phyloP scores from a whole-genome alignment of 2,329 filamentous ascomycete species.

The Cytospora piceae region DNA sequence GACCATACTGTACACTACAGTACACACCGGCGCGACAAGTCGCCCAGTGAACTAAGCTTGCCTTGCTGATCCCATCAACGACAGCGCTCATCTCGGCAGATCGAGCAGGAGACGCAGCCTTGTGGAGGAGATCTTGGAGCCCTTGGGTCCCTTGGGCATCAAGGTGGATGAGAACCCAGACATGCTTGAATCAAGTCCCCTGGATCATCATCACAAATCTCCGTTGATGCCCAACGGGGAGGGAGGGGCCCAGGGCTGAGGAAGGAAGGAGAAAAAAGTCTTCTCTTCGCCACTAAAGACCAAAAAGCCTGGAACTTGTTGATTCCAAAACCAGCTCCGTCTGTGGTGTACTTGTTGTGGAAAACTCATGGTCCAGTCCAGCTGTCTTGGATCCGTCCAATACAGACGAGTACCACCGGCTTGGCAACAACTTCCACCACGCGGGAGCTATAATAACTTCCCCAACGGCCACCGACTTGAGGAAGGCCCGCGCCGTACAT shows the following conservation, averaged over 20 bases:
- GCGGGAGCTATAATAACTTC: not conserved
- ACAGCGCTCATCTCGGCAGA: conserved; percentile 12
- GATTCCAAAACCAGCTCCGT: not conserved
- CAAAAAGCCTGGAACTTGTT: too few relatives aligned
- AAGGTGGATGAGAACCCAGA: conserved; percentile 21
- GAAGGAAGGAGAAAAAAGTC: not conserved
- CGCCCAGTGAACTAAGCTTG: conserved; percentile 11
- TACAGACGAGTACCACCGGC: not conserved
- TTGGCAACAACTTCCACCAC: conserved; percentile 13
- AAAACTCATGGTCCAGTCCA: too few relatives aligned
- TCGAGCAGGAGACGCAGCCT: conserved; percentile 23
- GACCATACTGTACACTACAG: conserved; percentile 1
- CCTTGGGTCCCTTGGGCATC: conserved; percentile 20
- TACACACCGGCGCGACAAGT: not conserved
- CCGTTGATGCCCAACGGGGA: conserved; percentile 27
- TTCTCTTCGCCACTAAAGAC: not conserved
- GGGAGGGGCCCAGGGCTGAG: conserved; percentile 14
- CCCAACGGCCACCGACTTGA: conserved; percentile 6
- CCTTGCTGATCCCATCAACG: conserved; percentile 1
- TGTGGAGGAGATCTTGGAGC: conserved; percentile 24
- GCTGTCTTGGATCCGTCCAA: too few relatives aligned
- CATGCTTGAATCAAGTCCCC: conserved; percentile 11
- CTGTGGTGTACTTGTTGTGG: not conserved
- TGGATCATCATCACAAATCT: conserved; percentile 3
- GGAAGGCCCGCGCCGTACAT: conserved; percentile 22